These are phyloP conservation scores for Nicotiana knightiana DNA, from an alignment of 257 asterid species.

Conservation along the genomic window DNA sequence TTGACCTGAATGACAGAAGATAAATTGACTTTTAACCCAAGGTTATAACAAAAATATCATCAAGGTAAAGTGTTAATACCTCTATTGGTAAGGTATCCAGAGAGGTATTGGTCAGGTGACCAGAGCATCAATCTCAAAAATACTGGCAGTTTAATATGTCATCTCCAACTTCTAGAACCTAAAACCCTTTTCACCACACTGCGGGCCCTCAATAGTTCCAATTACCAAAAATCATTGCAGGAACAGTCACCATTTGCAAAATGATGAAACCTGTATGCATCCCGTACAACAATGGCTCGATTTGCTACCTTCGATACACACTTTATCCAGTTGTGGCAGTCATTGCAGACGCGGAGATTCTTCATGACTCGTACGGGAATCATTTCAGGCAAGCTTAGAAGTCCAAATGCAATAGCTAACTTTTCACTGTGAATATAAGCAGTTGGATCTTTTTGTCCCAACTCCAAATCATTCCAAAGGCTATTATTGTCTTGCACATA, in stretches of 20 bases:
- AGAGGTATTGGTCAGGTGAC: not conserved
- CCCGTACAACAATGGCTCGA: constrained; percentile 62
- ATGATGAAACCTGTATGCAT: constrained; percentile 89
- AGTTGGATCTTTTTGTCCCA: constrained; percentile 58
- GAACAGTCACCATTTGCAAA: constrained; percentile 68
- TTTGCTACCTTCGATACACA: constrained; percentile 42
- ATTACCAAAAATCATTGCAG: constrained; percentile 76
- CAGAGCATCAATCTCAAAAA: not conserved
- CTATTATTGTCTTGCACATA: constrained; percentile 54
- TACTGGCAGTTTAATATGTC: not conserved
- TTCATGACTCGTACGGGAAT: constrained; percentile 75
- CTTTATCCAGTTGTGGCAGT: constrained; percentile 84
- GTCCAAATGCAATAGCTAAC: constrained; percentile 77
- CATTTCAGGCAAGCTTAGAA: constrained; percentile 39
- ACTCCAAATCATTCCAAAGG: constrained; percentile 67
- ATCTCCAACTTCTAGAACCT: not conserved
- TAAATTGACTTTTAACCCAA: not conserved
- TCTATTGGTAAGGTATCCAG: not conserved
- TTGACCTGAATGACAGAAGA: not conserved
- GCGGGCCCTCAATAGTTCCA: not conserved
- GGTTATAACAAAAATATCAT: not conserved
- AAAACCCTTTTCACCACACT: not conserved
- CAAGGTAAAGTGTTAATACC: not conserved
- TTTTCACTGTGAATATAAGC: constrained; percentile 69
- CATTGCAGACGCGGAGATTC: constrained; percentile 78